A percentile compares a stretch with the other conserved stretches of the same genome.
These are phyloP conservation scores for Coemansia sp. DNA, from an alignment of 192 early-diverging fungal genomes.

Conservation along the genomic window DNA sequence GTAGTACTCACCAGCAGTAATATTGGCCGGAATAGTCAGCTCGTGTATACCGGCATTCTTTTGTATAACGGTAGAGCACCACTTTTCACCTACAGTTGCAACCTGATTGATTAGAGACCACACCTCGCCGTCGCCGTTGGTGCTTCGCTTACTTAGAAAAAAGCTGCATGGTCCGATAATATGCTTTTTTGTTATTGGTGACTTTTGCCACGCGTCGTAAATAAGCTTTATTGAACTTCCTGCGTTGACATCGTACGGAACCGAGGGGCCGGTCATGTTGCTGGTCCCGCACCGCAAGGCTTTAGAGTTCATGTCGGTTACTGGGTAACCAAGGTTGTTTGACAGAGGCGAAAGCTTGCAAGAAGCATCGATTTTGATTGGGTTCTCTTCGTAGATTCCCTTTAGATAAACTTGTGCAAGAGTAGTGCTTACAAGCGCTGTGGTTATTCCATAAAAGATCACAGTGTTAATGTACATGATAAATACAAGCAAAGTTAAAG, in stretches of 20 bases:
- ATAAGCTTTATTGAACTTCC: background rate
- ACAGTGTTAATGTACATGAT: background rate
- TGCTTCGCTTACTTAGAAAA: background rate
- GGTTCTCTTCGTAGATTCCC: background rate
- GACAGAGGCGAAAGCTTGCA: background rate
- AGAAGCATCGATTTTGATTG: background rate
- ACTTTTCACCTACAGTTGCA: background rate
- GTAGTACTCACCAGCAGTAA: background rate
- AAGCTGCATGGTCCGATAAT: background rate
- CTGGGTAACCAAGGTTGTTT: background rate
- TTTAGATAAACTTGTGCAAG: background rate
- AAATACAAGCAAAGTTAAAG: background rate
- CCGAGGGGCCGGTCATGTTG: background rate
- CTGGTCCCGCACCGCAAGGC: background rate
- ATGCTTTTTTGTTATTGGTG: background rate
- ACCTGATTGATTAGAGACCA: slow-evolving; percentile 2
- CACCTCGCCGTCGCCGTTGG: background rate
- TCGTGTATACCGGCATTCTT: background rate
- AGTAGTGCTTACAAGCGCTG: no score
- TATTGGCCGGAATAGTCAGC: background rate
- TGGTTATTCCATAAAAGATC: background rate
- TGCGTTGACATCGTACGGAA: background rate
- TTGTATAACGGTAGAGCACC: background rate
- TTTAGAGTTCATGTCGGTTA: background rate
- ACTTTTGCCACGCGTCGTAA: slow-evolving; percentile 1